Evolutionary conservation across 2,329 filamentous ascomycete genomes (phyloP), one percentile per base, ranked within the genome.

Genomic region (Fusarium goolgardi): DNA sequence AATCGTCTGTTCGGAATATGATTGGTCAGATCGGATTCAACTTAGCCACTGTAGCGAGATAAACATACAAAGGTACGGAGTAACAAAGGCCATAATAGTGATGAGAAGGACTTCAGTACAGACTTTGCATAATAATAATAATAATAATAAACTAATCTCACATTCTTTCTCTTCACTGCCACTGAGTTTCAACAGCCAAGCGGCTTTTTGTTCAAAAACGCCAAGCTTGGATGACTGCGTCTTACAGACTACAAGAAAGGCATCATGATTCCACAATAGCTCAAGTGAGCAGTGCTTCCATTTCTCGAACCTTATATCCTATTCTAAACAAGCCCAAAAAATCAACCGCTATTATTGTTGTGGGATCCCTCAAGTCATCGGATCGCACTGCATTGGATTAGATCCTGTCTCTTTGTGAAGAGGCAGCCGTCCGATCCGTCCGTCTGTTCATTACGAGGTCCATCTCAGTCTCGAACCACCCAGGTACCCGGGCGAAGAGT

Each of bases 281-380:
- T 56, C 61, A 46, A 61, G 34, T 64, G 45, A 64, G 59, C 53
- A 35, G 43, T 64, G 44, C 39, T 57, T 55, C 52, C 52, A 52
- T 31, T 49, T 64, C 61, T 59, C 61, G 40, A 63, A 52, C 31
- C 41, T 64, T 64, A 20, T 47, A 34, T 64, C 61, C 61, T 64
- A 64, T 64, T 64, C 59, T 40, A 41, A 59, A 59, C 53, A 64
- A 47, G 54, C 46, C 54, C n/a, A 39, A 53, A 58, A 31, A 23
- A 63, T 58, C 58, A 54, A 63, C 39, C 56, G 52, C 56, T 53
- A 39, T 37, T 37, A 43, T 39, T 46, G 37, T 29, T 25, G 31
- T 63, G 16, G n/a, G 7, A 16, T 44, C 29, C 40, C 59, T 64
- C 61, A 52, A 20, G 61, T 41, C 59, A 56, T 27, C 21, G 47